These are phyloP conservation scores for Parathielavia appendiculata DNA, from an alignment of 495 filamentous ascomycete species.

Conservation along the genomic window DNA sequence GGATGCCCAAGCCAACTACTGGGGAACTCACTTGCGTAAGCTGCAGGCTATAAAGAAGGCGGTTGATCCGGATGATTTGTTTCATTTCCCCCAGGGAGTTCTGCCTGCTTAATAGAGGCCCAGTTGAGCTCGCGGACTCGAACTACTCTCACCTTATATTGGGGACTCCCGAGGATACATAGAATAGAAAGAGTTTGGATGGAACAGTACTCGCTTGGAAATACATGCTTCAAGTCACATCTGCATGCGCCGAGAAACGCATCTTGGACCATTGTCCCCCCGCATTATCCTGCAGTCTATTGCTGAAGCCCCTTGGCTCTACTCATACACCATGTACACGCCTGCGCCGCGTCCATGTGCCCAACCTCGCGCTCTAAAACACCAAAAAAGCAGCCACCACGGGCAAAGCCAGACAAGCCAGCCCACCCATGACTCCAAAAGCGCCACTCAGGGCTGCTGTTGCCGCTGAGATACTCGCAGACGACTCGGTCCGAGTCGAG, in stretches of 20 bases:
- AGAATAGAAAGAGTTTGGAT: too few relatives aligned
- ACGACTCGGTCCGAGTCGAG: neutral
- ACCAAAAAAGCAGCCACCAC: neutral
- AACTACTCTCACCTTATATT: neutral
- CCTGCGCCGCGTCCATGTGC: too few relatives aligned
- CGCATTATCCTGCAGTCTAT: neutral
- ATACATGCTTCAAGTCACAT: too few relatives aligned
- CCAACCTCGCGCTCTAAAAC: neutral
- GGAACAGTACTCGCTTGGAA: too few relatives aligned
- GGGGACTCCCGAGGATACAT: neutral
- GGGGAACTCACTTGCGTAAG: slow-evolving; percentile 49
- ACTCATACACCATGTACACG: neutral
- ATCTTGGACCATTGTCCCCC: neutral
- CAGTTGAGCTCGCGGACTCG: neutral
- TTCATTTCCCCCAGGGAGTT: slow-evolving; percentile 51
- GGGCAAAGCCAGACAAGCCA: neutral
- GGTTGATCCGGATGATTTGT: slow-evolving; percentile 54
- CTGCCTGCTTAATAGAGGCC: slow-evolving; percentile 13
- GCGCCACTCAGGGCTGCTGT: neutral
- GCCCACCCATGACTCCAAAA: neutral
- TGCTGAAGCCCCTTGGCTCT: too few relatives aligned
- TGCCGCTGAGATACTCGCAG: neutral
- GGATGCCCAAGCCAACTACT: slow-evolving; percentile 45
- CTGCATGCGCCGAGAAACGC: too few relatives aligned
- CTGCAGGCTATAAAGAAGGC: slow-evolving; percentile 52